These are phyloP conservation scores for Phialophora macrospora DNA, from an alignment of 2,329 filamentous ascomycete species.

Conservation along the genomic window DNA sequence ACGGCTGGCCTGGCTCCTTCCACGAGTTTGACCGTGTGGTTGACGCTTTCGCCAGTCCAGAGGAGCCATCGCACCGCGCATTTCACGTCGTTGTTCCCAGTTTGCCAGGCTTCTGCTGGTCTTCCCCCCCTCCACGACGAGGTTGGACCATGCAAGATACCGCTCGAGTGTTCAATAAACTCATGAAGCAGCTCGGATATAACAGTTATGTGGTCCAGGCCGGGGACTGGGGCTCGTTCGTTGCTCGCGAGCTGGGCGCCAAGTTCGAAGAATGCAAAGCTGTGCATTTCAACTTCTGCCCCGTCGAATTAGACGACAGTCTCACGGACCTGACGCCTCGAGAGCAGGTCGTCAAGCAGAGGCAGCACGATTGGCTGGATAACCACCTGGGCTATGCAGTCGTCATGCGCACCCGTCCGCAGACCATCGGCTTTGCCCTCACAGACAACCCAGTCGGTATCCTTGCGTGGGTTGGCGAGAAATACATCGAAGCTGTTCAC, in stretches of 20 bases:
- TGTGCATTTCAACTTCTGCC: slow-evolving; percentile 66
- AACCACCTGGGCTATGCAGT: slow-evolving; percentile 32
- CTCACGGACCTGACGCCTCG: slow-evolving; percentile 17
- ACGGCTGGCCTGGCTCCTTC: slow-evolving; percentile 48
- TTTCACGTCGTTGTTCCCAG: slow-evolving; percentile 43
- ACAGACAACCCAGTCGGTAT: slow-evolving; percentile 72
- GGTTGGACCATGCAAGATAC: slow-evolving; percentile 30
- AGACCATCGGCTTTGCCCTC: slow-evolving; percentile 72
- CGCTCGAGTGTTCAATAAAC: slow-evolving; percentile 59
- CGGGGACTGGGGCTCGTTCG: slow-evolving; percentile 71
- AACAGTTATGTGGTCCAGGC: slow-evolving; percentile 63
- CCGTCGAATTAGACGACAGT: slow-evolving; percentile 13
- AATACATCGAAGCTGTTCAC: slow-evolving; percentile 45
- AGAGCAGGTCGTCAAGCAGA: slow-evolving; percentile 19
- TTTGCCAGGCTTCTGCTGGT: slow-evolving; percentile 42
- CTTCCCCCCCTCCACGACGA: slow-evolving; percentile 32
- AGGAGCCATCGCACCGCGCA: slow-evolving; percentile 34
- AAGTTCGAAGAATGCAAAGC: slow-evolving; percentile 65
- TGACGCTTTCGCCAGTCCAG: slow-evolving; percentile 39
- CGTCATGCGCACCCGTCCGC: slow-evolving; percentile 69
- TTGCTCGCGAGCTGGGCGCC: slow-evolving; percentile 66
- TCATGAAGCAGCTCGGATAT: slow-evolving; percentile 72
- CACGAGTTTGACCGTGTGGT: slow-evolving; percentile 44
- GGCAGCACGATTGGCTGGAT: slow-evolving; percentile 26
- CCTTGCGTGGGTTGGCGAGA: slow-evolving; percentile 80